Base-by-base conservation (phyloP, 2,329 filamentous ascomycete genomes). In the Paracamarosporium sp. region DNA sequence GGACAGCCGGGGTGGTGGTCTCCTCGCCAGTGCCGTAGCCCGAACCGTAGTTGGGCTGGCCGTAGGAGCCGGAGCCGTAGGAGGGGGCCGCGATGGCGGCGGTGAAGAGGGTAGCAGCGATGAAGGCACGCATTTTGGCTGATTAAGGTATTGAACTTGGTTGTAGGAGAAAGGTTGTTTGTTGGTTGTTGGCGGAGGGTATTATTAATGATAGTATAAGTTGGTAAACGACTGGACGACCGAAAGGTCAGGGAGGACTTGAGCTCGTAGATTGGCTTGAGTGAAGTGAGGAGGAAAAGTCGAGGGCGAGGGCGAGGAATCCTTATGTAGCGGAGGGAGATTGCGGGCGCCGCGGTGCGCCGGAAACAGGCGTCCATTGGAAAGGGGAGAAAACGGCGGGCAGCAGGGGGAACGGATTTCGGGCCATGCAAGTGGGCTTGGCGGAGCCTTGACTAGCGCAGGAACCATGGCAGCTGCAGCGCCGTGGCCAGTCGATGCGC, bases 171-270 rank as follows among this genome's bases (percentile, higher is more conserved):
- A 63, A 57, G 58, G 33, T 47, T 61, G 64, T 61, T 57, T 62
- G 58, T 46, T 58, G 44, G 35, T 44, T 59, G 53, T 53, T 50
- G 63, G 57, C 55, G 63, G 59, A 53, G 56, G 61, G 62, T 64
- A 66, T 61, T 68, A 62, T 76, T 76, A 76, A 76, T 59, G 74
- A 77, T 65, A 69, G 74, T 76, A 74, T 69, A 74, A 74, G 72
- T 73, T 75, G 72, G 67, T 68, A 67, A 76, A 76, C 71, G 75
- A 77, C 66, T 76, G 75, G 75, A 77, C 75, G 74, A 76, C 74
- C 73, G 72, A 71, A 74, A 58, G 69, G 74, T 74, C 73, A 75
- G 71, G 47, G 45, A 63, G 65, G 69, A 74, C 68, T 74, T 70
- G 66, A 69, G 69, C 71, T 74, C 69, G 71, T 73, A 71, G 67